phyloP scores from a whole-genome alignment of 441 rosid genomes.

The Adansonia madagascariensis region DNA sequence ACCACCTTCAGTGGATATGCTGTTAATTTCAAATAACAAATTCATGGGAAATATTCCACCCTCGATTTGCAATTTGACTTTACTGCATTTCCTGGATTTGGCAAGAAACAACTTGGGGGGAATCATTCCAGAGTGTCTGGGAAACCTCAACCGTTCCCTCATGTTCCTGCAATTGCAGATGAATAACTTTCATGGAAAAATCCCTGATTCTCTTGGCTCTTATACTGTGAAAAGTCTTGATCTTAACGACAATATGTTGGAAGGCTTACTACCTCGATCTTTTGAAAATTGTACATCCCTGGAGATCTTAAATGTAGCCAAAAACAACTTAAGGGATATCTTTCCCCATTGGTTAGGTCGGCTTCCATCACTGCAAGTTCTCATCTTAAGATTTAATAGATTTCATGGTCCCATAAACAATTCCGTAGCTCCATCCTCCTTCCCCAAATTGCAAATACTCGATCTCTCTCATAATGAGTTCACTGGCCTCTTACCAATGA shows the following conservation, averaged over 20 bases:
- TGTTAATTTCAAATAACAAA: conserved; percentile 10
- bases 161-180: not conserved
- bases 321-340: conserved; percentile 27
- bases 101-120: conserved; percentile 25
- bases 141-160: not conserved
- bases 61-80: conserved; percentile 24
- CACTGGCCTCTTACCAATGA: not conserved
- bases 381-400: not conserved
- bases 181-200: conserved; percentile 26
- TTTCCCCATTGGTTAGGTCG: conserved; percentile 21
- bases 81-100: conserved; percentile 14
- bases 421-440: not conserved
- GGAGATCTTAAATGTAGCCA: conserved; percentile 25
- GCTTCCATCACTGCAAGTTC: not conserved
- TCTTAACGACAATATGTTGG: not conserved
- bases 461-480: not conserved
- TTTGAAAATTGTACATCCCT: conserved; percentile 20
- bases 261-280: conserved; percentile 25
- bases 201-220: conserved; percentile 3
- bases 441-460: not conserved
- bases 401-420: not conserved
- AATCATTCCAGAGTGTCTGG: conserved; percentile 23
- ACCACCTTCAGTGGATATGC: conserved; percentile 11
- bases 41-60: conserved; percentile 24
- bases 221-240: not conserved